phyloP scores from a whole-genome alignment of 148 eudicot genomes.

The Agrostemma githago region DNA sequence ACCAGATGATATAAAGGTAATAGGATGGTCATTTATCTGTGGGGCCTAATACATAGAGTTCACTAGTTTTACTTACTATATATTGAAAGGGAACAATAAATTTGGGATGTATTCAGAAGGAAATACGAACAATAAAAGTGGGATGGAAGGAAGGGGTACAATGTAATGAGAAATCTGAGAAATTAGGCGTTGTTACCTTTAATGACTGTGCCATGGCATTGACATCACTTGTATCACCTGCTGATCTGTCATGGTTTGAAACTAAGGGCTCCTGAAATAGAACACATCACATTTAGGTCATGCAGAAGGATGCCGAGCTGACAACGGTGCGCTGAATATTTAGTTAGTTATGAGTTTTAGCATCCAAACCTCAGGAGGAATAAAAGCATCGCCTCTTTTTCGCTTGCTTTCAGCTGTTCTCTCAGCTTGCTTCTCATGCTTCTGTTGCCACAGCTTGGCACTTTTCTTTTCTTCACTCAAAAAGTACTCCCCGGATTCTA shows the following conservation, averaged over 20 bases:
- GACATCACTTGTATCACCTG: conserved; percentile 40
- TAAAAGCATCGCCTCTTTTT: conserved; percentile 65
- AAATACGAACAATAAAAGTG: no score
- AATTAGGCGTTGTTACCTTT: conserved; percentile 45
- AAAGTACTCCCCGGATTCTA: conserved; percentile 90
- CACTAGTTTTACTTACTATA: no score
- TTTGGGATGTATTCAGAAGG: no score
- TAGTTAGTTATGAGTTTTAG: background rate
- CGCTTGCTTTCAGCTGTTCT: conserved; percentile 75
- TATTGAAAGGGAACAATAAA: no score
- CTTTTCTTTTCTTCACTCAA: conserved; percentile 70
- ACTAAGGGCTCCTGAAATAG: conserved; percentile 45
- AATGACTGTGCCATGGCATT: conserved; percentile 51
- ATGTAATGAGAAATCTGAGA: background rate
- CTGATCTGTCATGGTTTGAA: conserved; percentile 28
- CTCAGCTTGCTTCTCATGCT: conserved; percentile 71
- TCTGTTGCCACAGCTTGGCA: conserved; percentile 80
- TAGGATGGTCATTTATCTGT: no score
- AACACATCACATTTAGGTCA: background rate
- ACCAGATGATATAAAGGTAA: no score
- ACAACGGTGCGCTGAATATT: background rate
- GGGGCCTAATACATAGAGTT: no score
- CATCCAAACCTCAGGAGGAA: conserved; percentile 72
- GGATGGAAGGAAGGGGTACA: no score
- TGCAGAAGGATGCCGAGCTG: background rate